Evolutionary conservation across 352 stramenopile species (phyloP), one percentile per base, ranked within the genome.

Genomic region (Thalassiosira oceanica): DNA sequence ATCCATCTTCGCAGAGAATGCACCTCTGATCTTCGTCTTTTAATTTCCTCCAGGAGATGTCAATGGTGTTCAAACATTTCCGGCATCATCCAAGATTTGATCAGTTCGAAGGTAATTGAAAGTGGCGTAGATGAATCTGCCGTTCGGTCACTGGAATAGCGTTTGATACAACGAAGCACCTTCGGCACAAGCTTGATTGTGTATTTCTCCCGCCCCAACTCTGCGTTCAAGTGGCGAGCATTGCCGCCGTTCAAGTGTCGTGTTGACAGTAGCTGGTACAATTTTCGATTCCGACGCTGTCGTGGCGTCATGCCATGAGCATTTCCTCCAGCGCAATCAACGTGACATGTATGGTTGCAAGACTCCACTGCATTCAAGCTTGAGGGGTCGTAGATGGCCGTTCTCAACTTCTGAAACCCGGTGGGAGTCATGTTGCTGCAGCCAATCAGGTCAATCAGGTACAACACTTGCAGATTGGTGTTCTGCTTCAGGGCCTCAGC

Each of bases 321-420:
- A 26, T 52, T 28, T 8, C 18, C 6, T 6, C 8, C 6, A 7
- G 20, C 24, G 44, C 35, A 52, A 1, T 35, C 3, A 13, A 52
- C 35, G 1, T 23, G 29, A 13, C 24, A 8, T 11, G 44, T 41
- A 28, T 52, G 44, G 13, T 52, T 52, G 3, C 27, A 57, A 16
- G 23, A 23, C 3, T 18, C 51, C 18, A 54, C 1, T 29, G 31
- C 18, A 15, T 61, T 52, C 7, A 61, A 36, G 35, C 51, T 61
- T 18, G 51, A 23, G 15, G 26, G 26, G 29, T 61, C 51, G 33
- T 36, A 61, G 8, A 61, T 20, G 24, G 51, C 51, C 1, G 5
- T 15, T 16, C 15, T 5, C 4, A 61, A 18, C 8, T 3, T 23
- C 8, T 61, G 13, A 31, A 61, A 31, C 8, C 51, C 51, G 20